Evolutionary conservation across 768 basidiomycete species (phyloP).

Genomic region (Lactifluus pinguis): DNA sequence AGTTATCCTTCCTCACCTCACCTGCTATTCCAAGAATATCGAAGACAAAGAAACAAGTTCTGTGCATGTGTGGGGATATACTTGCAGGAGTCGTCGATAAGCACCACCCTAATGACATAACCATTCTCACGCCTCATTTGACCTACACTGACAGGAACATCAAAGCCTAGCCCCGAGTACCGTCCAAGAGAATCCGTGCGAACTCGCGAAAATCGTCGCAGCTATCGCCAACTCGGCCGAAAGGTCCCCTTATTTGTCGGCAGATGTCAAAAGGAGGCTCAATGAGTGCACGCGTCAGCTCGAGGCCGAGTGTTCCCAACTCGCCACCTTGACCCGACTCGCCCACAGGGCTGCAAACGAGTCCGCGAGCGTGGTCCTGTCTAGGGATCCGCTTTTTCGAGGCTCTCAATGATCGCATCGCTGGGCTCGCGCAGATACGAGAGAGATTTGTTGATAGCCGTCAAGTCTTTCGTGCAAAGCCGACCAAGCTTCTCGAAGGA

Average conservation of each 20-base stretch:
- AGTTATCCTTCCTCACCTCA: too few species aligned
- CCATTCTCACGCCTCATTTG: neutral
- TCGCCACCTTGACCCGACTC: neutral
- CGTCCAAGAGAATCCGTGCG: neutral
- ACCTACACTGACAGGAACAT: neutral
- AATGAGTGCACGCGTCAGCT: neutral
- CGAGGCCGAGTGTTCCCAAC: constrained; percentile 2
- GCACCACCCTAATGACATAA: neutral
- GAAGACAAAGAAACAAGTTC: neutral
- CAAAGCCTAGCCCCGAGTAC: neutral
- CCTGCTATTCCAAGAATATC: neutral
- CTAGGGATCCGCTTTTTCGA: constrained; percentile 7
- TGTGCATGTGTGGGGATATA: neutral
- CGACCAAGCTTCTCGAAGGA: neutral
- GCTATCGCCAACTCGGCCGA: neutral
- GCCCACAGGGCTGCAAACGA: neutral
- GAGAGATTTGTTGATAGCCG: constrained; percentile 5
- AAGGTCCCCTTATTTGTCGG: neutral
- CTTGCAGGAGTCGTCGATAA: neutral
- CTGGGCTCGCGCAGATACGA: neutral
- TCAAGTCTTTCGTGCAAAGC: neutral
- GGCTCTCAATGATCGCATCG: neutral
- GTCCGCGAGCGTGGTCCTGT: neutral
- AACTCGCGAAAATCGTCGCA: neutral
- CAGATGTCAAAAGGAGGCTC: neutral